Evolutionary conservation across 2,329 filamentous ascomycete species (phyloP).

Genomic region (Epichloe hybrida): DNA sequence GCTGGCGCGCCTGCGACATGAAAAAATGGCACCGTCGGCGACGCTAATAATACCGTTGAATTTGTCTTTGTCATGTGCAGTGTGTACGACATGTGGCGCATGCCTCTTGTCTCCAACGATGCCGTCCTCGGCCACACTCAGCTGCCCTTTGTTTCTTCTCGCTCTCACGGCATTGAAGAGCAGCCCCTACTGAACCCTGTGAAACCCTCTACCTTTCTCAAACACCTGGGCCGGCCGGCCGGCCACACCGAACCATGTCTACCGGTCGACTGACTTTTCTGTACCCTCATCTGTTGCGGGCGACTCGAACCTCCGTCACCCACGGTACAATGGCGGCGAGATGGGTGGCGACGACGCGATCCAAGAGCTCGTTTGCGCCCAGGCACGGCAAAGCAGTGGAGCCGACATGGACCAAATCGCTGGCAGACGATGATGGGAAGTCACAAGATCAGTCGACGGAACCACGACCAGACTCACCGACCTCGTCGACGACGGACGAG

Average conservation of each 20-base stretch:
- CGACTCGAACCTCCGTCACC: conserved; percentile 13
- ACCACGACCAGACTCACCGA: conserved; percentile 1
- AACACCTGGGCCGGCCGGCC: background rate
- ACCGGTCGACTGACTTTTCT: conserved; percentile 51
- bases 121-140: background rate
- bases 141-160: background rate
- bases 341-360: conserved; percentile 23
- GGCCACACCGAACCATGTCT: background rate
- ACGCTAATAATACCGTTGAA: background rate
- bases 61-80: background rate
- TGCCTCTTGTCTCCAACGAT: too few relatives aligned
- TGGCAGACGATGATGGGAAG: background rate
- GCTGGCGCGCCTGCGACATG: background rate
- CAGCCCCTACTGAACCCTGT: background rate
- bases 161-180: background rate
- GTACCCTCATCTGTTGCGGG: conserved; percentile 53
- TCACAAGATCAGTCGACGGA: conserved; percentile 8
- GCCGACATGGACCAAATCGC: conserved; percentile 23
- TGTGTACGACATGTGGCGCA: too few relatives aligned
- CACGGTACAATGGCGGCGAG: background rate
- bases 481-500: background rate
- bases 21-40: background rate
- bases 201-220: background rate
- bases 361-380: conserved; percentile 34
- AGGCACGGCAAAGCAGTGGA: conserved; percentile 50